Evolutionary conservation across 306 rosid species (phyloP).

Genomic region (Prunus campanulata): DNA sequence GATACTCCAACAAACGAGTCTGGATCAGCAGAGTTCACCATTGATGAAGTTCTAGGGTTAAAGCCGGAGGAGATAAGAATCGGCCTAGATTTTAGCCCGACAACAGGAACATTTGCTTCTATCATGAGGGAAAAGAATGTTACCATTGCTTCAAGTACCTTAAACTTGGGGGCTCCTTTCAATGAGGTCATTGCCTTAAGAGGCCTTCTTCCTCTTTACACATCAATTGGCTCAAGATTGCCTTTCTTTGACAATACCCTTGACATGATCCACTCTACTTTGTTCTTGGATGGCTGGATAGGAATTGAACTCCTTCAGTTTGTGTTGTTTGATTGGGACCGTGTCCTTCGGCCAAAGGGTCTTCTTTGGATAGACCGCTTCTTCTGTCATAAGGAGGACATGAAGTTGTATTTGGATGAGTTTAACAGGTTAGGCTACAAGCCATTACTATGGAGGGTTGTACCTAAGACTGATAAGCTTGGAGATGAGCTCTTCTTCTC

Average conservation of each 20-base stretch:
- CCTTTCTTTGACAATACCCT: slow-evolving; percentile 22
- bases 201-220: slow-evolving; percentile 25
- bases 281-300: slow-evolving; percentile 31
- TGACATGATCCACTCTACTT: slow-evolving; percentile 22
- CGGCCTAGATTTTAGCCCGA: slow-evolving; percentile 16
- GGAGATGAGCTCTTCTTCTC: slow-evolving; percentile 28
- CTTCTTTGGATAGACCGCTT: slow-evolving; percentile 23
- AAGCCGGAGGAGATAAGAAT: slow-evolving; percentile 11
- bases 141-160: slow-evolving; percentile 16
- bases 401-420: slow-evolving; percentile 12
- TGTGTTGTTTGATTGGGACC: slow-evolving; percentile 21
- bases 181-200: slow-evolving; percentile 26
- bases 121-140: slow-evolving; percentile 21
- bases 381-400: slow-evolving; percentile 16
- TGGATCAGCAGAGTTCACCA: slow-evolving; percentile 28
- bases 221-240: slow-evolving; percentile 15
- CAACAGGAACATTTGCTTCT: slow-evolving; percentile 20
- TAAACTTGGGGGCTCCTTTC: slow-evolving; percentile 24
- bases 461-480: slow-evolving; percentile 12
- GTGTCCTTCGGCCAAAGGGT: slow-evolving; percentile 13
- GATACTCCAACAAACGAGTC: background rate
- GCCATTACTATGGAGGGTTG: slow-evolving; percentile 14
- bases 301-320: slow-evolving; percentile 14
- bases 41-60: slow-evolving; percentile 11
- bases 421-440: slow-evolving; percentile 16